Evolutionary conservation across 768 basidiomycete genomes (phyloP), one percentile per base, ranked within the genome.

Genomic region (Hortiboletus flavorubellus): DNA sequence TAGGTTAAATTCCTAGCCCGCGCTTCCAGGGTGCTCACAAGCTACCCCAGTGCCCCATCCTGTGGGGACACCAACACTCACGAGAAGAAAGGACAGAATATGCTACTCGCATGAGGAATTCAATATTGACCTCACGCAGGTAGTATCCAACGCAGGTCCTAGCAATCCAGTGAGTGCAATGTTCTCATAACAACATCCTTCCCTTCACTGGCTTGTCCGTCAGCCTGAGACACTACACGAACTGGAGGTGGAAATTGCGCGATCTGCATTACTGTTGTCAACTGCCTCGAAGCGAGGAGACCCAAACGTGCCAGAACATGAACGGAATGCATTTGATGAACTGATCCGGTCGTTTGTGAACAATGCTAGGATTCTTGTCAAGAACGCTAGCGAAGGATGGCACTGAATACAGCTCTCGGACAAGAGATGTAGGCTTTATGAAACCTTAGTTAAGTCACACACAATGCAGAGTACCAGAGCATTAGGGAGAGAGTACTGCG

Each of bases 61-160:
- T 1, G 62, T 85, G 42, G 90, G 89, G 12, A 68, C 80, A 8
- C 70, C 87, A 1, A 77, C 80, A 9, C 74, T 81, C 59, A 79
- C 82, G 33, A 80, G 91, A 54, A 78, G 80, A 74, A 99, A 97
- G 74, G 92, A 99, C 72, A 80, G 97, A 43, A 78, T 98, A 69
- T 89, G 91, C 64, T 99, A 99, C 70, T 75, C 86, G 4, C 97
- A 99, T 71, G 94, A 98, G 70, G 86, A 96, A 59, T 95, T 93
- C 68, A 80, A 78, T 59, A 86, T 99, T 59, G 97, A 99, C 74
- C 80, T 99, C 46, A 98, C 97, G 1, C 93, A 95, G 72, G 96
- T 98, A 46, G 83, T 83, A 2, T 79, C 86, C 5, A 77, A 76
- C 8, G 64, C 72, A 12, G 69, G 80, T 3, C 71, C 80, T 1